Conservation (phyloP, 176 grass and related monocot genomes). For the Hsuehochloa calcarea region DNA sequence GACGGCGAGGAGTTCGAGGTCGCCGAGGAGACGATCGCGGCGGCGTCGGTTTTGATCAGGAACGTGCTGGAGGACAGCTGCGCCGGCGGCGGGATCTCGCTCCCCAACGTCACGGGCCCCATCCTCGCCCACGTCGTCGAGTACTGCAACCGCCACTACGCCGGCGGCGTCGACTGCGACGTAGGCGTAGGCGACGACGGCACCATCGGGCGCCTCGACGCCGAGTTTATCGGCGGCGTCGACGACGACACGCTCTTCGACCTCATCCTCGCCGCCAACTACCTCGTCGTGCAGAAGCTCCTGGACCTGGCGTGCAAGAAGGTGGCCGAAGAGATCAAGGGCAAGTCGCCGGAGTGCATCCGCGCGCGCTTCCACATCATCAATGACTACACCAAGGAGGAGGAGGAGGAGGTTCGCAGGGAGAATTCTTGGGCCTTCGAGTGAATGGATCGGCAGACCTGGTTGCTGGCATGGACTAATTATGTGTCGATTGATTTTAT, state of each 20-base stretch:
- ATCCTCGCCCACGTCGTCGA: conserved; percentile 21
- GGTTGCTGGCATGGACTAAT: no score
- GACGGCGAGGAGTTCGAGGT: conserved; percentile 18
- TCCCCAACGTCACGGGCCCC: not conserved
- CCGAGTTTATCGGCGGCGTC: not conserved
- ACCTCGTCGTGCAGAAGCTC: not conserved
- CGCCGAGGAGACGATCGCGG: not conserved
- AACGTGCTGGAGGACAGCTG: not conserved
- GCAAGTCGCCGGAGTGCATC: not conserved
- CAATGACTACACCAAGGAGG: conserved; percentile 17
- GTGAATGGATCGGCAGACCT: no score
- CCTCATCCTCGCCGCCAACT: not conserved
- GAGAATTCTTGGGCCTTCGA: conserved; percentile 28
- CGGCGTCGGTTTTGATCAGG: not conserved
- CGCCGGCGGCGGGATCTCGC: not conserved
- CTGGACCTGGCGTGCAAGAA: not conserved
- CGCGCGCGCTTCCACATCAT: not conserved
- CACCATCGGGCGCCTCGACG: not conserved
- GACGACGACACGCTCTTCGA: not conserved
- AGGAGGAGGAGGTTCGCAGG: not conserved
- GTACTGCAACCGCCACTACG: not conserved
- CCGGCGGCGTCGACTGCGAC: not conserved
- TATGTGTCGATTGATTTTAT: no score
- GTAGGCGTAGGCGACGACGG: not conserved
- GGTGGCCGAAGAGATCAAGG: not conserved